Percentiles rank a stretch among this genome's conserved stretches.
These are phyloP conservation scores for Ceriops tagal DNA, from an alignment of 345 rosid species.

Conservation along the genomic window DNA sequence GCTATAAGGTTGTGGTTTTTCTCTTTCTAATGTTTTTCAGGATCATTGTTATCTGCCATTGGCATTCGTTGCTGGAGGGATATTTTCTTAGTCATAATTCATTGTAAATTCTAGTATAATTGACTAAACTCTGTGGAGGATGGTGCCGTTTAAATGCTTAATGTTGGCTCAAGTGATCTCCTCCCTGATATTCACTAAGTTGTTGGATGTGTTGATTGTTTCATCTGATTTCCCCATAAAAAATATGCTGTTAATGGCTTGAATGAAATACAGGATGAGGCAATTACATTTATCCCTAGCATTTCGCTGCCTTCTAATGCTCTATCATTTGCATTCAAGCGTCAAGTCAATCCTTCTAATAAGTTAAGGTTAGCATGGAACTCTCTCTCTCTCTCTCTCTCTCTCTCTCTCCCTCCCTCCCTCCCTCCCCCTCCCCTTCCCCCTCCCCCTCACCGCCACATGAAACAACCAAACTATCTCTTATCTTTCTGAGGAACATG, in stretches of 20 bases:
- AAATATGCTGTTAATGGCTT: conserved; percentile 11
- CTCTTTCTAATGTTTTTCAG: neutral
- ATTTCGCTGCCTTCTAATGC: conserved; percentile 87
- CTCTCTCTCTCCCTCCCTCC: too few relatives aligned
- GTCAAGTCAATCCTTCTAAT: conserved; percentile 67
- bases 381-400: neutral
- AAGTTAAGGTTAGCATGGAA: conserved; percentile 64
- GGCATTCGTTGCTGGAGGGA: neutral
- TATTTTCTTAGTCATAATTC: neutral
- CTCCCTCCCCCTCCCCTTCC: too few relatives aligned
- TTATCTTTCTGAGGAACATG: neutral
- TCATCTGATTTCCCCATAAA: conserved; percentile 1
- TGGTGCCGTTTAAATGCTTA: neutral
- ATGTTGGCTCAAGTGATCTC: neutral
- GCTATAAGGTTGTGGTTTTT: conserved; percentile 53
- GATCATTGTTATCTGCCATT: neutral
- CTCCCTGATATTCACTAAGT: neutral
- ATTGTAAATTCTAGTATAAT: neutral
- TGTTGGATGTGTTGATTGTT: neutral
- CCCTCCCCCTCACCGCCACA: too few relatives aligned
- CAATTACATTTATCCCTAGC: conserved; percentile 70
- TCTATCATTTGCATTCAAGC: conserved; percentile 83
- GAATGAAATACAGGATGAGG: conserved; percentile 66
- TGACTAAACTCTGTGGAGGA: neutral
- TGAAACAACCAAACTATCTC: neutral